Evolutionary conservation across 2,329 filamentous ascomycete species (phyloP), one percentile per base, ranked within the genome.

Genomic region (Pseudopyricularia javanii): DNA sequence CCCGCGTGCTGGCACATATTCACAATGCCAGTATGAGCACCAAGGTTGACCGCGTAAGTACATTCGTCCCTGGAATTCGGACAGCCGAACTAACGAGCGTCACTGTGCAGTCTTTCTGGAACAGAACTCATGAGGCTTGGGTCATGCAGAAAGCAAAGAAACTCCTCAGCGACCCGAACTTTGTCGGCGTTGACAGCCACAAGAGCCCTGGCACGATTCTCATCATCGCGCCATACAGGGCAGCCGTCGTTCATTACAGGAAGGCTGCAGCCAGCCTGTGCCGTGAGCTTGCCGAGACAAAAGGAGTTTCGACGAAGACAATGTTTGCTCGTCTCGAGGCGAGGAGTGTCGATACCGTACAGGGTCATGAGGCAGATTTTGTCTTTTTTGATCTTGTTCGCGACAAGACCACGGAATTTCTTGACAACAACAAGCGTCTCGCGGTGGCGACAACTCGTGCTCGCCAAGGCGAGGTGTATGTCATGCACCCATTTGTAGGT

Each of bases 331-430:
- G 66, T 14, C 40, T 74, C 0, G 62, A 69, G 24, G 66, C 72
- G 0, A 56, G 73, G 17, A 76, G 72, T 0, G 66, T 74, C 1
- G 73, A 74, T 50, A 71, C 66, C 4, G 68, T 70, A 0, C 73
- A 75, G 37, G 73, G 73, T 0, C 71, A 73, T 14, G 70, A 76
- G 54, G 72, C 73, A 0, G 73, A 76, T 40, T 62, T 74, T 5
- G 70, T 75, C 0, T 69, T 74, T 33, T 62, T 76, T 0, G 73
- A 76, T 59, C 64, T 74, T 56, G 72, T 75, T 2, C 62, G 69
- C n/a, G 68, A 68, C 0, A 60, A 58, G 0, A 61, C 60, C 0
- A 67, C 69, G 0, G 64, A 63, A 0, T 74, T 74, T 50, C 68
- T 74, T 59, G 66, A 74, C 22, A 67, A 74, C 15, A 61, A 67